Evolutionary conservation across 2,329 filamentous ascomycete genomes (phyloP), one percentile per base, ranked within the genome.

Genomic region (Tolypocladium endophyticum): DNA sequence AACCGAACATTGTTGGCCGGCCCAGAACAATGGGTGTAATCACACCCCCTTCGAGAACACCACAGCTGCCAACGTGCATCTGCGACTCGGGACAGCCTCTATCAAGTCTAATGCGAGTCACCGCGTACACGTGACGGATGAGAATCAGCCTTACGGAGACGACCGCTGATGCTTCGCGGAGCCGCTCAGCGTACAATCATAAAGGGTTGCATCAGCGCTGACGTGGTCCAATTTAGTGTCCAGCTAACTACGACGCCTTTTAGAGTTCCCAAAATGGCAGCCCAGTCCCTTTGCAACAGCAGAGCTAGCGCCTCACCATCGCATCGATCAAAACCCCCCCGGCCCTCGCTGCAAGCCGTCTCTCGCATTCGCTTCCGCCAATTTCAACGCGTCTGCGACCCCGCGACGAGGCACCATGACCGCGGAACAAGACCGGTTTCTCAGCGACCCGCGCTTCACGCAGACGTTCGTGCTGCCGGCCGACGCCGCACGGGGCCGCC

Each of bases 371-470:
- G 55, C 59, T 28, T 36, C 18, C 36, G 33, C 25, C 23, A 20
- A 43, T 9, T 20, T 6, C 28, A 53, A 8, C 9, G n/a, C 33
- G 30, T 4, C 50, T 2, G 50, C 50, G 12, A n/a, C 50, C 16
- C 18, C n/a, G 18, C 30, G 33, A 11, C 18, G 4, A 3, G 50
- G 12, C 47, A 16, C 18, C 14, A 20, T 18, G 41, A 25, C 50
- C 4, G 50, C 28, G 20, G 20, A 25, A 23, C 18, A 5, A 36
- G 56, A 60, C 30, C 41, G 30, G 52, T 60, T 38, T 33, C n/a
- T 53, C n/a, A 12, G 64, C 18, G 65, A 68, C 56, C 60, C 61
- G 3, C 64, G 69, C 16, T 69, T 70, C 52, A 62, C 59, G 36
- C 64, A 61, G 25, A 62, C 59, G 18, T 68, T 71, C 60, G 62